Base-by-base conservation (phyloP, 176 grass and related monocot genomes). In the Eleusine coracana region DNA sequence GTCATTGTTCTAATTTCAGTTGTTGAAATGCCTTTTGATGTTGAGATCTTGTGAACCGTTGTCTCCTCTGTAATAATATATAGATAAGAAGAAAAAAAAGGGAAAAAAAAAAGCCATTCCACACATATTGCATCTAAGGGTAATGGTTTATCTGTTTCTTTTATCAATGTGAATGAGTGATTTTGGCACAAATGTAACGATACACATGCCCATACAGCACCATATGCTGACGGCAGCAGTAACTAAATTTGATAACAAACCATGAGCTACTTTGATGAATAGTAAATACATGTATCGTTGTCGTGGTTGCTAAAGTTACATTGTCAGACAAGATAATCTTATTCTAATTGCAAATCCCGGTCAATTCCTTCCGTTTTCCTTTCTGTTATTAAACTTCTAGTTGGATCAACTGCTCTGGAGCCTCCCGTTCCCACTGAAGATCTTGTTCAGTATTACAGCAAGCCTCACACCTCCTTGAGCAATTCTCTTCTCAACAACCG, bases 401-500 rank as follows among this genome's bases (percentile, higher is more conserved):
- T 18, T 18, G 2, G 0, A 41, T 89, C 77, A 89, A 42, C 64
- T 89, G 69, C 52, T 87, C 75, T 91, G 85, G 46, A 70, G 25
- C 3, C 11, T 70, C 29, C 45, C 16, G 2, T 82, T 78, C 25
- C 58, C 78, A 17, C 75, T 12, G 39, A 89, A 92, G 28, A 92
- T 76, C 49, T 16, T 25, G 71, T 92, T 92, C n/a, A 89, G 90
- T 41, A 92, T 86, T 2, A 46, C 76, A 2, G 83, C 90, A 16
- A 92, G 84, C 68, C 90, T 73, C 2, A 92, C 87, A 1, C 90
- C 90, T 4, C 63, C 90, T 34, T 92, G 90, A 0, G 90, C 87
- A 1, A 92, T 86, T 77, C 87, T 89, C 75, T 92, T 92, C 79
- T 89, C 38, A 7, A 92, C 80, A 1, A 89, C 48, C 2, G 84